A percentile compares a stretch with the other conserved stretches of the same genome.
Evolutionary conservation across 495 filamentous ascomycete genomes (phyloP).

Genomic region (Cercophora newfieldiana): DNA sequence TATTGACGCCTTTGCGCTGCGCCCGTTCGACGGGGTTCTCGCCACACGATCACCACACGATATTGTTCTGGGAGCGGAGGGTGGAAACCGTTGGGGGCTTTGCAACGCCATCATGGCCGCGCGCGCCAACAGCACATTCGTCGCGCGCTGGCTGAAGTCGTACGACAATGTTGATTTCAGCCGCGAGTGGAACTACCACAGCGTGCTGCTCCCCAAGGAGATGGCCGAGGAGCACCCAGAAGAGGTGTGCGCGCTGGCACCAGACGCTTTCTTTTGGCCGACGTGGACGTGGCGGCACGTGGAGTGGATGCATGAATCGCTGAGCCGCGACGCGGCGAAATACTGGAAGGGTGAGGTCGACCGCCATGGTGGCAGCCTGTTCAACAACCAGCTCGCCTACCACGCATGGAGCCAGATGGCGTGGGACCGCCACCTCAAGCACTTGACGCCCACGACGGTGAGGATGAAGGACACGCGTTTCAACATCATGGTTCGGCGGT

Average conservation of each 20-base stretch:
- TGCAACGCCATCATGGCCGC: slow-evolving; percentile 50
- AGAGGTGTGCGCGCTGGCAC: slow-evolving; percentile 46
- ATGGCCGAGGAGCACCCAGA: slow-evolving; percentile 38
- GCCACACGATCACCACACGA: slow-evolving; percentile 39
- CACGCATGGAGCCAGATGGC: slow-evolving; percentile 52
- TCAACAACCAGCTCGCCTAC: slow-evolving; percentile 46
- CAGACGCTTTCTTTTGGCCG: slow-evolving; percentile 51
- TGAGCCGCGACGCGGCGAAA: slow-evolving; percentile 34
- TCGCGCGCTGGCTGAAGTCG: slow-evolving; percentile 43
- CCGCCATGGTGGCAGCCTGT: slow-evolving; percentile 41
- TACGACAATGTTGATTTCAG: slow-evolving; percentile 41
- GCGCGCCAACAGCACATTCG: slow-evolving; percentile 42
- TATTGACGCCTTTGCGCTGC: slow-evolving; percentile 44
- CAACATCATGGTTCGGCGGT: slow-evolving; percentile 47
- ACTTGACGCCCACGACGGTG: slow-evolving; percentile 40
- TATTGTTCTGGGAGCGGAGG: slow-evolving; percentile 47
- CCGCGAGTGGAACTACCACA: slow-evolving; percentile 50
- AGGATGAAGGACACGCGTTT: slow-evolving; percentile 44
- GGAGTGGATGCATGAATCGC: slow-evolving; percentile 47
- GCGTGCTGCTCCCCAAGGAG: slow-evolving; percentile 44
- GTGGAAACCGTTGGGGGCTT: slow-evolving; percentile 47
- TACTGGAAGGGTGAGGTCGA: slow-evolving; percentile 39
- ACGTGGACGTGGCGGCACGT: slow-evolving; percentile 50
- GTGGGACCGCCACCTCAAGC: slow-evolving; percentile 42
- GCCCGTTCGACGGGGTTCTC: slow-evolving; percentile 38